Conservation (phyloP, 1,284 basidiomycete genomes). For the Tranzscheliella williamsii region DNA sequence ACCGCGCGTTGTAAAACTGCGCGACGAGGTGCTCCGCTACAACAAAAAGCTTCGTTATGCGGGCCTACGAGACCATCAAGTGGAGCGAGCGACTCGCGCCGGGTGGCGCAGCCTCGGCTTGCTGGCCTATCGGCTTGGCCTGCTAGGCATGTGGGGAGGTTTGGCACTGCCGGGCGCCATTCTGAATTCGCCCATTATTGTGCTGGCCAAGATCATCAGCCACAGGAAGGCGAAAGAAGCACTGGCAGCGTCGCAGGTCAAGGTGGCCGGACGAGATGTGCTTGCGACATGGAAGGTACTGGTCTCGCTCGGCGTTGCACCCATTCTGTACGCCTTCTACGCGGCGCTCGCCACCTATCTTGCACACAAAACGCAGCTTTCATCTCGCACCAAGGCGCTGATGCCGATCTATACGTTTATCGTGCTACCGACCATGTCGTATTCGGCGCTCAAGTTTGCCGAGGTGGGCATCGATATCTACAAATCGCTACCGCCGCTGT, state of each 20-base stretch:
- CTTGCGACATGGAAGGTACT: conserved; percentile 98
- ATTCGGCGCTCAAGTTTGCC: conserved; percentile 94
- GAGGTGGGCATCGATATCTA: conserved; percentile 98
- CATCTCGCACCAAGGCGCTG: conserved; percentile 68
- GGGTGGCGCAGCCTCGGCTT: conserved; percentile 86
- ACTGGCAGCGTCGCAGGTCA: conserved; percentile 91
- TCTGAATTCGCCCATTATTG: conserved; percentile 91
- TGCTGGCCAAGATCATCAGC: conserved; percentile 85
- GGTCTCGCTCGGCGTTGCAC: conserved; percentile 87
- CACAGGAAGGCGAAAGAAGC: conserved; percentile 94
- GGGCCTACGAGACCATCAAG: conserved; percentile 97
- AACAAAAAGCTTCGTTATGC: conserved; percentile 88
- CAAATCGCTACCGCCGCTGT: conserved; percentile 91
- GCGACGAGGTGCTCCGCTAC: conserved; percentile 85
- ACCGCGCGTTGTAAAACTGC: conserved; percentile 80
- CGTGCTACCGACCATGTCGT: conserved; percentile 84
- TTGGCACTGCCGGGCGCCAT: conserved; percentile 93
- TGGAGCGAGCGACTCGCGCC: conserved; percentile 69
- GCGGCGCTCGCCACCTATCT: conserved; percentile 72
- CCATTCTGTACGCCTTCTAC: conserved; percentile 73
- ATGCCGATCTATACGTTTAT: conserved; percentile 80
- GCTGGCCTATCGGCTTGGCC: conserved; percentile 78
- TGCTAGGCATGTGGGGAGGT: conserved; percentile 81
- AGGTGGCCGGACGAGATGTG: conserved; percentile 91
- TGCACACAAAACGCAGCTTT: conserved; percentile 67